Percentiles rank a stretch among this genome's conserved stretches.
phyloP scores from a whole-genome alignment of 306 rosid species.

The Ziziphus jujuba region DNA sequence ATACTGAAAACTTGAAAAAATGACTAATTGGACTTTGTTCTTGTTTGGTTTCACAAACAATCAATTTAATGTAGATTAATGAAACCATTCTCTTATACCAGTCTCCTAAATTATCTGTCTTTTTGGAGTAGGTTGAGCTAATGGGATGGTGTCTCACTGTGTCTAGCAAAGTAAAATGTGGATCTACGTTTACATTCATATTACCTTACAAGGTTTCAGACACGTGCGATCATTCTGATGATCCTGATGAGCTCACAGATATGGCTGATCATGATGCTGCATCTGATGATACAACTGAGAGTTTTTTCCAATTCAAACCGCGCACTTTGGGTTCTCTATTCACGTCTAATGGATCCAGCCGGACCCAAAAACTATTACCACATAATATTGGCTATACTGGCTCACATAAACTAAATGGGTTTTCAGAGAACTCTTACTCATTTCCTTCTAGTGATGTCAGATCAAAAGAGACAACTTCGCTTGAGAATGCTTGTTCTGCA shows the following conservation, averaged over 20 bases:
- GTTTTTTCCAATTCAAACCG: slow-evolving; percentile 89
- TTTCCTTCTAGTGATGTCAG: slow-evolving; percentile 28
- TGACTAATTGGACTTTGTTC: too few relatives aligned
- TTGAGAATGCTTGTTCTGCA: slow-evolving; percentile 43
- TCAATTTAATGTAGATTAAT: not conserved
- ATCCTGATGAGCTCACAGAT: slow-evolving; percentile 67
- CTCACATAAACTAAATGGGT: slow-evolving; percentile 56
- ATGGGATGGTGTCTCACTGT: slow-evolving; percentile 94
- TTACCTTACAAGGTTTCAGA: slow-evolving; percentile 84
- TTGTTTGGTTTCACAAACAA: not conserved
- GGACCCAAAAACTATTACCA: slow-evolving; percentile 51
- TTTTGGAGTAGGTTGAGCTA: slow-evolving; percentile 72
- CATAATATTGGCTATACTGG: slow-evolving; percentile 40
- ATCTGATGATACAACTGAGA: slow-evolving; percentile 55
- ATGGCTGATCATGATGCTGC: slow-evolving; percentile 49
- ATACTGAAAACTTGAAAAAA: too few relatives aligned
- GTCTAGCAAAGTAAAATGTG: slow-evolving; percentile 70
- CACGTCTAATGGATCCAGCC: slow-evolving; percentile 64
- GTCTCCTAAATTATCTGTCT: not conserved
- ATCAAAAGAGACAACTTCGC: slow-evolving; percentile 36
- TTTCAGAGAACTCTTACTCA: slow-evolving; percentile 36
- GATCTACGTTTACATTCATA: slow-evolving; percentile 87
- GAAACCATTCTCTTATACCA: not conserved
- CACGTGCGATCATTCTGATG: slow-evolving; percentile 54
- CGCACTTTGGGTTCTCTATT: slow-evolving; percentile 80